Evolutionary conservation across 1,284 basidiomycete species (phyloP), one percentile per base, ranked within the genome.

Genomic region (Pseudozyma tsukubaensis): DNA sequence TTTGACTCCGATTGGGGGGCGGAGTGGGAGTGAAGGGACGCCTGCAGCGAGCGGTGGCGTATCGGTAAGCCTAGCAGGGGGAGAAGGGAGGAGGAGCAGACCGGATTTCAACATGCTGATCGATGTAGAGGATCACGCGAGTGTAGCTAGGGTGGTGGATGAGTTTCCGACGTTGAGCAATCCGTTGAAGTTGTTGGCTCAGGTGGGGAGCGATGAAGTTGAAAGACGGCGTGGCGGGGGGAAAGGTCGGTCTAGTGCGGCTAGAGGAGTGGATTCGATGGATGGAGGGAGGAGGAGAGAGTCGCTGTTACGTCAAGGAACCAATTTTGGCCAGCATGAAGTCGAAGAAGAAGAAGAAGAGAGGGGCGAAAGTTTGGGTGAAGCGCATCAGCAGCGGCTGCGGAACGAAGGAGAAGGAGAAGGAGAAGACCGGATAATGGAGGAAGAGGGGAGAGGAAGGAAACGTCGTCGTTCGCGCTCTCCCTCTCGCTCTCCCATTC

Each of bases 181-280:
- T 34, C 74, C 74, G 34, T 34, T 76, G 4, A 76, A 76, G 63
- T 49, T 76, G 21, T 45, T 76, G 13, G 74, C 74, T 8, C 70
- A 73, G 39, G 74, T 63, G 29, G 62, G 61, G 16, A 61, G 45
- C 7, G 71, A 73, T 16, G 59, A 73, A 35, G 50, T 47, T 21
- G 61, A 63, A 21, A 42, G 59, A n/a, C n/a, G 48, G 5, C 35
- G 24, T 29, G 24, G 24, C 24, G 24, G 24, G 24, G 24, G 24
- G 3, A 29, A 29, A 29, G 24, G 24, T 29, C 24, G 24, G 24
- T 29, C 24, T 3, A 29, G 24, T 29, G 24, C 24, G 24, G 3
- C 24, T 29, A 6, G 24, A 29, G 24, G 24, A 29, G 3, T 29
- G 24, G 24, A 29, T 3, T 29, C 24, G 24, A 29, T 29, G 24